Base-by-base conservation (phyloP, 495 filamentous ascomycete genomes). In the Penicillium alfredii region DNA sequence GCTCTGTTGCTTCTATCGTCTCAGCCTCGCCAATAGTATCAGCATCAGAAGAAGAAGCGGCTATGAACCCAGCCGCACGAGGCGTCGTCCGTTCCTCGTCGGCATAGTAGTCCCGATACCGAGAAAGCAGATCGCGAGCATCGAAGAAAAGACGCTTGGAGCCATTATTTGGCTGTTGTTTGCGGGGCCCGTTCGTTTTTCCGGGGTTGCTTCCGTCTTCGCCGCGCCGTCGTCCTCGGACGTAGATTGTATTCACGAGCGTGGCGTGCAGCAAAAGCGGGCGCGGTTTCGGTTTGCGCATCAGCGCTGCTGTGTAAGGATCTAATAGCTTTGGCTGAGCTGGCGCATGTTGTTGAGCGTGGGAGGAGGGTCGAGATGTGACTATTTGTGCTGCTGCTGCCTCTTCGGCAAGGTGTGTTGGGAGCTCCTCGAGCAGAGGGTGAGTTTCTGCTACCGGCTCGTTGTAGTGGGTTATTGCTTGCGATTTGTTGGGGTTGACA, bases 241-340 rank as follows among this genome's bases (percentile, higher is more conserved):
- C 77, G 55, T 95, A 95, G 19, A 88, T 76, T 6, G 88, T 95
- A 58, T 96, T 95, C 13, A 92, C 61, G 4, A 96, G 68, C 3
- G 90, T 94, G 10, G 84, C 87, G 55, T 95, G 90, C 32, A 95
- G 53, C 12, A 84, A 71, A 31, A 97, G 56, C n/a, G 77, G 75
- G 20, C 88, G 62, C 1, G 47, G 32, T 35, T 60, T 62, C 3
- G 43, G 47, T 25, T 49, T 52, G 7, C 45, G 47, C 6, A 42
- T 15, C 7, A 40, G 34, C 18, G 49, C 38, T 3, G 20, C 18
- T 13, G 32, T 30, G 16, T 45, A 46, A 4, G 38, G 48, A 11
- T 45, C 33, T 14, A 17, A n/a, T n/a, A 10, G 6, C 8, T 27
- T 15, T 4, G 25, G 15, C 27, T 8, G 14, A 5, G 1, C 4